These are phyloP conservation scores for Sorghum bicolor DNA, from an alignment of 176 grass and related monocot species.

Conservation along the genomic window DNA sequence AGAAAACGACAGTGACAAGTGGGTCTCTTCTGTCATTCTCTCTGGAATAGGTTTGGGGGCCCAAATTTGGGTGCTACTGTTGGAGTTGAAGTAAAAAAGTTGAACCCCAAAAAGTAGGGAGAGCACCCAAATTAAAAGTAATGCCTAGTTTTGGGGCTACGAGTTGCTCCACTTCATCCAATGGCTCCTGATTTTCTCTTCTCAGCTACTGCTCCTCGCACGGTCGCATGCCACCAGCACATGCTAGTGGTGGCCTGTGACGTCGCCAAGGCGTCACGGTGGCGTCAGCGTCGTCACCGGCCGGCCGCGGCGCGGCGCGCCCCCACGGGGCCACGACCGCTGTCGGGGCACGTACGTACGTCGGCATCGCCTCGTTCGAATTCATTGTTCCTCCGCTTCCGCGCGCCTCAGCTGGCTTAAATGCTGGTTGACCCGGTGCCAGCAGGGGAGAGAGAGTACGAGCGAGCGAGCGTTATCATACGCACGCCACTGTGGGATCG, in stretches of 20 bases:
- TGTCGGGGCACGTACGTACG: conserved; percentile 39
- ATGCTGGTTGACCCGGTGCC: conserved; percentile 23
- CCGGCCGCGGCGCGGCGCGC: background rate
- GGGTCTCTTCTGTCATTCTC: too few relatives aligned
- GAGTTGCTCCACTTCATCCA: background rate
- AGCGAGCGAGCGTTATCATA: background rate
- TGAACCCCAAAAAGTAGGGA: too few relatives aligned
- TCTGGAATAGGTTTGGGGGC: too few relatives aligned
- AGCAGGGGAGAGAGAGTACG: background rate
- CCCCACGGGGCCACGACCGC: background rate
- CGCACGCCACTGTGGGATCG: background rate
- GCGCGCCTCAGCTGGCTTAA: background rate
- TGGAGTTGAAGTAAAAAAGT: too few relatives aligned
- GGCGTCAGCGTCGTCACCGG: too few relatives aligned
- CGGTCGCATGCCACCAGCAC: too few relatives aligned
- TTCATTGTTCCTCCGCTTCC: conserved; percentile 25
- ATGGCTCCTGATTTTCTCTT: background rate
- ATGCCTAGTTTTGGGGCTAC: too few relatives aligned
- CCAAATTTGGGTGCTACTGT: too few relatives aligned
- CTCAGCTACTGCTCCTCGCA: background rate
- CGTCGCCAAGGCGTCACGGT: conserved; percentile 13
- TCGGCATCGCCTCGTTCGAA: conserved; percentile 7
- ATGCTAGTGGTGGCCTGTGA: background rate
- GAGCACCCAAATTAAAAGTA: too few relatives aligned
- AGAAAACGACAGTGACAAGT: too few relatives aligned